Evolutionary conservation across 139 green algal species (phyloP).

Genomic region (Chlamydomonas schloesseri): DNA sequence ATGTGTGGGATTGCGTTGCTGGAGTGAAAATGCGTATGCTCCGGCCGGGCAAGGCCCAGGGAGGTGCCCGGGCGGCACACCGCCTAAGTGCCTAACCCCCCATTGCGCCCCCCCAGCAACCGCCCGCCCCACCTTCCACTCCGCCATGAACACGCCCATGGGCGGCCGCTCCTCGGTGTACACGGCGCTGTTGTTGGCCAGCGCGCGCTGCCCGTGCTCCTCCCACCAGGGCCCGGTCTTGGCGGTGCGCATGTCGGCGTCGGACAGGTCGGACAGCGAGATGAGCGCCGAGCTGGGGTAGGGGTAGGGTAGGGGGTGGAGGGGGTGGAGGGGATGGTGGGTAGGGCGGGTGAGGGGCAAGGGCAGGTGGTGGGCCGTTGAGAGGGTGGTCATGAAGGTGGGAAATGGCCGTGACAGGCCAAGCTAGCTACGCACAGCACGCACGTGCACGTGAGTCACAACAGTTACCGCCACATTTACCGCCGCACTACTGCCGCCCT

Average conservation of each 20-base stretch:
- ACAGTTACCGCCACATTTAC: too few relatives aligned
- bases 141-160: slow-evolving; percentile 48
- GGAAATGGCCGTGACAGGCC: too few relatives aligned
- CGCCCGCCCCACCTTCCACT: slow-evolving; percentile 49
- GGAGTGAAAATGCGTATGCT: too few relatives aligned
- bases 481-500: too few relatives aligned
- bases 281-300: slow-evolving; percentile 54
- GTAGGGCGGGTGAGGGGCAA: not conserved
- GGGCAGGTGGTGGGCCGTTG: not conserved
- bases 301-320: not conserved
- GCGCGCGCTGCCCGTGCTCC: slow-evolving; percentile 39
- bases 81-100: too few relatives aligned
- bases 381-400: not conserved
- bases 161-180: slow-evolving; percentile 44
- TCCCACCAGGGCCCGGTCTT: slow-evolving; percentile 63
- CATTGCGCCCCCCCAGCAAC: too few relatives aligned
- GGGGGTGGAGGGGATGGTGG: not conserved
- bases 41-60: too few relatives aligned
- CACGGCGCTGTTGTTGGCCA: slow-evolving; percentile 66
- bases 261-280: slow-evolving; percentile 45
- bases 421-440: too few relatives aligned
- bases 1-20: too few relatives aligned
- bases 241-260: slow-evolving; percentile 49
- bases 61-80: too few relatives aligned
- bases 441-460: too few relatives aligned